Percentiles rank a stretch among this genome's conserved stretches.
These are phyloP conservation scores for Aegilops sharonensis DNA, from an alignment of 176 grass and related monocot genomes.

Conservation along the genomic window DNA sequence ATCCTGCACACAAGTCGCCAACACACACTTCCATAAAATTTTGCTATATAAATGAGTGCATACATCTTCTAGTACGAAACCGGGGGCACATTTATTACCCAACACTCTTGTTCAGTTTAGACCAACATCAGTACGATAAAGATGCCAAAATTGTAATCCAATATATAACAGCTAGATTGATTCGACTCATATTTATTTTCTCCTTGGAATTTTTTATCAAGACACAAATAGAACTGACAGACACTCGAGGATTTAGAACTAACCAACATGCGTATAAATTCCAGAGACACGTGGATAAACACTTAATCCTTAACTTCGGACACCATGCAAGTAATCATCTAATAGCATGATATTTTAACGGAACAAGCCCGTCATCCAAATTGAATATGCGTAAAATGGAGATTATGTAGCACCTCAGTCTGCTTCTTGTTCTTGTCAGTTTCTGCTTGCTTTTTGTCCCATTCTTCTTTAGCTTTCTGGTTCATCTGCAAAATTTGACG, in stretches of 20 bases:
- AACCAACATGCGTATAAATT: constrained; percentile 18
- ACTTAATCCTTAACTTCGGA: not conserved
- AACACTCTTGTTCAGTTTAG: constrained; percentile 9
- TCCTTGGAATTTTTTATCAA: not conserved
- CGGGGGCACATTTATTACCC: not conserved
- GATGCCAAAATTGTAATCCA: not conserved
- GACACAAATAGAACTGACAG: constrained; percentile 14
- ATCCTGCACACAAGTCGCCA: constrained; percentile 42
- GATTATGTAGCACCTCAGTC: constrained; percentile 66
- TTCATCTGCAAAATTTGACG: constrained; percentile 84
- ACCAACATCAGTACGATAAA: not conserved
- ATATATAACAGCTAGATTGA: not conserved
- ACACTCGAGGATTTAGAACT: not conserved
- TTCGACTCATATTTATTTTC: not conserved
- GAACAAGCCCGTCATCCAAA: constrained; percentile 8
- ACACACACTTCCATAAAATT: not conserved
- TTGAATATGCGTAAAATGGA: constrained; percentile 1
- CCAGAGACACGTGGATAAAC: not conserved
- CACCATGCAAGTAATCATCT: not conserved
- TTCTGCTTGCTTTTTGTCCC: constrained; percentile 93
- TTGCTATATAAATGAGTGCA: not conserved
- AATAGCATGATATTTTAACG: not conserved
- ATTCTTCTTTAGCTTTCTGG: constrained; percentile 92
- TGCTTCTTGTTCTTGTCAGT: constrained; percentile 83
- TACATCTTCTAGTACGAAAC: not conserved